Evolutionary conservation across 768 basidiomycete species (phyloP), one percentile per base, ranked within the genome.

Genomic region (Solioccasus polychromus): DNA sequence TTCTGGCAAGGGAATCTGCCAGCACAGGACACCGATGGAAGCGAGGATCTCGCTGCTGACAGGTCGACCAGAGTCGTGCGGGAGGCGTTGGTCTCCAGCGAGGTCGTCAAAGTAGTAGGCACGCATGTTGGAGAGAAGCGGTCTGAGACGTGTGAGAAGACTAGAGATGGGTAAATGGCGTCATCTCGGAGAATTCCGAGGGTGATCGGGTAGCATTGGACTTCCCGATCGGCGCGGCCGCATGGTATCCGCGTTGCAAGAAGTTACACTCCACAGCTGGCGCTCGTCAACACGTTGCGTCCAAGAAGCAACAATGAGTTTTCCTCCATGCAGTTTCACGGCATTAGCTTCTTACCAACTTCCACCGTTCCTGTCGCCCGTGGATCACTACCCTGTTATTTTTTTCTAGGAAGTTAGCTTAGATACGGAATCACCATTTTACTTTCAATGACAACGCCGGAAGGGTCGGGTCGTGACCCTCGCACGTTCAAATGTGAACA

Each of bases 71-170:
- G 77, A 85, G 64, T 92, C 80, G 68, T 96, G 92, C 0, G 75
- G 78, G 5, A 87, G 77, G 28, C 88, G 81, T 60, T 92, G 92
- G 67, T 95, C 90, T 23, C 84, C 87, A 0, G 82, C 76, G 24
- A 78, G n/a, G 57, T 86, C 76, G 65, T 88, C 83, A 61, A 74
- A 83, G 70, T 83, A 85, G 72, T 84, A 87, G 10, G 82, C 83
- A 34, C 80, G 82, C 88, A 89, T 89, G 9, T 4, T 38, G 1
- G 29, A n/a, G n/a, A n/a, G n/a, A n/a, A n/a, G n/a, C n/a, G n/a
- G n/a, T n/a, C n/a, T n/a, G n/a, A n/a, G n/a, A n/a, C n/a, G n/a
- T n/a, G n/a, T n/a, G 18, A n/a, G 25, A 20, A 22, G 30, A 14
- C 8, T 3, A 20, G 35, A 36, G 19, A 10, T 22, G 18, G 22